Base-by-base conservation (phyloP, 805 yeast genomes). In the Metschnikowia anglica region DNA sequence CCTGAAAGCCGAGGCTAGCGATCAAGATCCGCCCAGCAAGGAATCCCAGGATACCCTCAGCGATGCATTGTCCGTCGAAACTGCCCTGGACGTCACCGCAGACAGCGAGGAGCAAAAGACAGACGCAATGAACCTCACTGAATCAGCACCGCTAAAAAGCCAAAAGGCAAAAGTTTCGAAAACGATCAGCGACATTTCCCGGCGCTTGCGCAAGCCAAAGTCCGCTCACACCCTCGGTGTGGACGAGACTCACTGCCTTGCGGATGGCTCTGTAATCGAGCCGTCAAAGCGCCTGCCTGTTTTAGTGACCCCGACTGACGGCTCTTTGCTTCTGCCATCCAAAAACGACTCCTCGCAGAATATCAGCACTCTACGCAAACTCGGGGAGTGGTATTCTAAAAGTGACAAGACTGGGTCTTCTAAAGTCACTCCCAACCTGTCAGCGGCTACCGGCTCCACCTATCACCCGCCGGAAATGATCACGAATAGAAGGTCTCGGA, bases 361-460 rank as follows among this genome's bases (percentile, higher is more conserved):
- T 17, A 18, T 30, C 16, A 39, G 43, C 38, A 35, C 43, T 4
- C 32, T 43, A 21, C 47, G 41, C 24, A 84, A 79, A 53, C 60
- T 85, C 6, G 86, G 85, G 1, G 81, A 76, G 48, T 83, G 91
- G 88, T 85, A 85, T 52, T 73, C 72, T 40, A 79, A 72, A 26
- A 75, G 75, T 42, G 76, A 68, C 17, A 46, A 48, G 27, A 43
- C 56, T 30, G 21, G 40, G 2, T 24, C 44, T 9, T 19, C 43
- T 10, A 42, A 42, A 17, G 3, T 28, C 10, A 32, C 13, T n/a
- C 13, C 33, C 21, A 11, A 38, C 13, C 25, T 18, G 30, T 31
- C 35, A 2, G 18, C 46, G 5, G 19, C 35, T 4, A 19, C 41
- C 1, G 31, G 34, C 1, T 8, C 41, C 6, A 15, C 34, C 2